Percentiles rank a stretch among this genome's conserved stretches.
Evolutionary conservation across 2,329 filamentous ascomycete genomes (phyloP).

Genomic region (Fusarium caatingaense): DNA sequence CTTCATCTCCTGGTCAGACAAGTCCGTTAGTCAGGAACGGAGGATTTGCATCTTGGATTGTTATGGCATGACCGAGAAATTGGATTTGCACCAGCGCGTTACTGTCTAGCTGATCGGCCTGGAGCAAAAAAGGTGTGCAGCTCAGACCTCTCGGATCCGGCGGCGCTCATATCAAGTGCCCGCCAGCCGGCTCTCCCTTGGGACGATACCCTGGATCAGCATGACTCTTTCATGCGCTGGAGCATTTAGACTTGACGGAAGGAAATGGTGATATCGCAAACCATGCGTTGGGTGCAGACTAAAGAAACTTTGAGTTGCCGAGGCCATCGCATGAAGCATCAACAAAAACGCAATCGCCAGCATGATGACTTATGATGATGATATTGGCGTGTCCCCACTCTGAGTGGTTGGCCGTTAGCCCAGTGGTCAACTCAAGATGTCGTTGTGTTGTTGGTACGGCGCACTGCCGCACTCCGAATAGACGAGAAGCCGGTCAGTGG

Average conservation of each 20-base stretch:
- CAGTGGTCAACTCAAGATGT: slow-evolving; percentile 25
- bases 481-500: slow-evolving; percentile 9
- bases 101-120: slow-evolving; percentile 28
- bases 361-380: slow-evolving; percentile 42
- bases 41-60: slow-evolving; percentile 17
- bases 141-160: slow-evolving; percentile 31
- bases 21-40: slow-evolving; percentile 35
- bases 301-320: slow-evolving; percentile 12
- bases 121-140: slow-evolving; percentile 24
- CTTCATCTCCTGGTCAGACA: slow-evolving; percentile 30
- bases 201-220: slow-evolving; percentile 6
- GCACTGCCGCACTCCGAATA: slow-evolving; percentile 43
- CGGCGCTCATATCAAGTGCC: slow-evolving; percentile 35
- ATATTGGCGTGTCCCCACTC: slow-evolving; percentile 35
- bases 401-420: slow-evolving; percentile 29
- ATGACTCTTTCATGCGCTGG: slow-evolving; percentile 22
- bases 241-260: slow-evolving; percentile 3
- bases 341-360: slow-evolving; percentile 26
- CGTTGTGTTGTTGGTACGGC: slow-evolving; percentile 30
- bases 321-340: slow-evolving; percentile 23
- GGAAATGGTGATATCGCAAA: neutral
- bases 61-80: slow-evolving; percentile 36
- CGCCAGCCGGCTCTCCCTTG: slow-evolving; percentile 21
- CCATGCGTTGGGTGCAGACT: neutral
- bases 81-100: slow-evolving; percentile 29